Base-by-base conservation (phyloP, 2,329 filamentous ascomycete species). In the Arthrobotrys sinensis region DNA sequence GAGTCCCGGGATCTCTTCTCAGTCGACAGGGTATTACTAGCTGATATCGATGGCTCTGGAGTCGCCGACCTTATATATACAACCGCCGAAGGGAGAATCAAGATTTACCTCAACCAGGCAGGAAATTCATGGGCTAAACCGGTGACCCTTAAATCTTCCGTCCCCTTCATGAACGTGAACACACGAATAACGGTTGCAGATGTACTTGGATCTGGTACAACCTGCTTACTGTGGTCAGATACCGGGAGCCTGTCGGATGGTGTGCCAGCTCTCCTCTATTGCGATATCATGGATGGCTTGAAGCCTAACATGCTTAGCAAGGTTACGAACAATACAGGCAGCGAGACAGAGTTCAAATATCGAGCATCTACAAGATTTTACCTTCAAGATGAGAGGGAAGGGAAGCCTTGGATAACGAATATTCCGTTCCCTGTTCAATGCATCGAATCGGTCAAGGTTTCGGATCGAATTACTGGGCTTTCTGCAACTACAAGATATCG, bases 1-100 rank as follows among this genome's bases (percentile, higher is more conserved):
- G 21, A 34, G 7, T 2, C 4, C 2, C 4, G 10, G 3, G 80
- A 82, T 16, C n/a, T 21, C 4, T 79, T 84, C 19, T 80, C 81
- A 52, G 1, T 1, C 4, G 6, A 19, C 3, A 80, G 81, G 24
- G n/a, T 66, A 7, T 24, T 43, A 4, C 48, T 79, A 1, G 19
- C 28, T 11, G 76, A 79, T 32, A 66, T 69, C 12, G 69, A 75
- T 12, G 76, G 76, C 7, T 63, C 69, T 0, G 76, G 76, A 1
- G 72, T 69, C 6, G 43, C 69, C 1, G 76, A 79, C 45, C 53
- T 75, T 5, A 0, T 79, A 4, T 79, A 75, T 28, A 3, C 64
- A 0, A 32, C 12, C 0, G 1, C 32, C 4, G 3, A 12, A 4
- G 76, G 76, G 0, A 36, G 10, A 10, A 34, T 57, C 3, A 43